Evolutionary conservation across 1,284 basidiomycete species (phyloP), one percentile per base, ranked within the genome.

Genomic region (Ceratobasidium sp.): DNA sequence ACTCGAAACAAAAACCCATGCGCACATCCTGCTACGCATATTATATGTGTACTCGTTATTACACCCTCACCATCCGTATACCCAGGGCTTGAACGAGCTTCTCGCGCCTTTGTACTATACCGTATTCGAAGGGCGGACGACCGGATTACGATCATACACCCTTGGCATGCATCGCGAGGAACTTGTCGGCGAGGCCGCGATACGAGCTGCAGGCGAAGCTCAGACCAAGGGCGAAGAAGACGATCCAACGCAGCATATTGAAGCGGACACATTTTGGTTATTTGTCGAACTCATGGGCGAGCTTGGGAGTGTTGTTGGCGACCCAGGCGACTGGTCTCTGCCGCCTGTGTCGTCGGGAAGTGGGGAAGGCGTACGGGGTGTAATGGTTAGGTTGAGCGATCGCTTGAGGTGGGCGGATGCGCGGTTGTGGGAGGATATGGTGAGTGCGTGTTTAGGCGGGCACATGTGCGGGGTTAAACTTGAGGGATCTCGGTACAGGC

Each of bases 241-340:
- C 0, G 83, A 86, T 72, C 88, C 91, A 60, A 76, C 85, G 7
- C 83, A 85, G 1, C 90, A 92, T 78, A 84, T 84, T 7, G 91
- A 92, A 78, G 91, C 91, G 0, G 91, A 92, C 76, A 84, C 88
- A 0, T 92, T 92, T 79, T 92, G 91, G 91, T 76, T 91, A 14
- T 90, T 92, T 69, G 82, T 86, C 1, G 91, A 91, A 72, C 78
- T 92, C 36, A 81, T 92, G 0, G 86, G 86, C 25, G 91, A 92
- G 77, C 42, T 75, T 0, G 75, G 74, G 18, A 58, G 63, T 21
- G 62, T 75, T 16, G 64, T 75, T 1, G 74, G 75, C 14, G 66
- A 73, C n/a, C 66, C 73, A 12, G 75, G 72, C 9, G 74, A 74
- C 44, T 72, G 70, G 71, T 59, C 60, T 33, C 40, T 61, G 25